Base-by-base conservation (phyloP, 2,329 filamentous ascomycete species). In the Trichoderma semiorbis region DNA sequence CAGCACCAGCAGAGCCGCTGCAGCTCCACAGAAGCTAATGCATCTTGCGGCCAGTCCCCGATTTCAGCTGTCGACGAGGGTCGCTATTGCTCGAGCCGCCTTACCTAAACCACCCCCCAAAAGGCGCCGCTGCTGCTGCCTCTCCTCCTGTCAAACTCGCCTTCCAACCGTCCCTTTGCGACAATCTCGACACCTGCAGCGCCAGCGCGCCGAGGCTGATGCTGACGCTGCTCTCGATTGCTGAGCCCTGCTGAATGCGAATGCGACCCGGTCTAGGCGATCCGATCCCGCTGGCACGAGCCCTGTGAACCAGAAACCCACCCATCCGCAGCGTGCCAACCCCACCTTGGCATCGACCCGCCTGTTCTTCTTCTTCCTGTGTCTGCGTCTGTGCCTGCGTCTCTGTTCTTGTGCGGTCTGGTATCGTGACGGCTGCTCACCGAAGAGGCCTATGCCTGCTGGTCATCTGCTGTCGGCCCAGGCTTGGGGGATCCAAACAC, bases 301-400 rank as follows among this genome's bases (percentile, higher is more conserved):
- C 69, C 69, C 60, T 65, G 61, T 65, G 32, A 57, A 71, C 26
- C 55, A 57, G 57, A 61, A 61, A 62, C 21, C 66, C 60, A 71
- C 69, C 61, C 47, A 28, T 30, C 62, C 69, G 60, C 60, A 66
- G 61, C 61, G 24, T 60, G 61, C 58, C 32, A 71, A 71, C 69
- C 69, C 69, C 69, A 71, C 69, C 69, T 71, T 71, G 61, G 62
- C 69, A 71, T 60, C 69, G 62, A 71, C 61, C 69, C 69, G 69
- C 69, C 62, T 65, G 61, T 62, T 69, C 39, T 61, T 62, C 53
- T 69, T 36, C 34, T 47, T 36, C 26, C 28, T 53, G 39, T 53
- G 34, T 12, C 26, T 65, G 43, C 12, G 18, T 11, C 18, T 34
- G 39, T 32, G 26, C 12, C n/a, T 53, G 39, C 14, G 63, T 66